A percentile compares a stretch with the other conserved stretches of the same genome.
Evolutionary conservation across 169 alveolate species (phyloP).

Genomic region (Cryptosporidium parvum): DNA sequence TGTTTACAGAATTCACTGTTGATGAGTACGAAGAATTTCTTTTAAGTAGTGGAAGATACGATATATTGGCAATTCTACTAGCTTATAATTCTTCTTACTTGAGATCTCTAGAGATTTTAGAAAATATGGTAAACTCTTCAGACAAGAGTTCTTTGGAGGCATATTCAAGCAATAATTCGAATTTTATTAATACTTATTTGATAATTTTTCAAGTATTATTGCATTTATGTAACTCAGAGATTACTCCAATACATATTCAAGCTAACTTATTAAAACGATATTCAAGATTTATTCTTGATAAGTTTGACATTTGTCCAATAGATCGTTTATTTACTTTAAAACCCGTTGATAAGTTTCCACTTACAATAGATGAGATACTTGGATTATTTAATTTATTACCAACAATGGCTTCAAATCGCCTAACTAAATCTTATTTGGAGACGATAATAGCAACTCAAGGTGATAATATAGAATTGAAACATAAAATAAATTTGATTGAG

Average conservation of each 20-base stretch:
- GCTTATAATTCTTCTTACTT: slow-evolving; percentile 45
- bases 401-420: slow-evolving; percentile 1
- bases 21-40: slow-evolving; percentile 62
- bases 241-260: slow-evolving; percentile 66
- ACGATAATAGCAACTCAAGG: slow-evolving; percentile 16
- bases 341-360: slow-evolving; percentile 57
- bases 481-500: slow-evolving; percentile 35
- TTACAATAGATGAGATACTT: slow-evolving; percentile 58
- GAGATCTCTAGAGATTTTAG: slow-evolving; percentile 51
- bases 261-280: slow-evolving; percentile 64
- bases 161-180: not conserved
- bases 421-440: slow-evolving; percentile 60
- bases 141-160: not conserved
- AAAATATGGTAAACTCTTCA: slow-evolving; percentile 28
- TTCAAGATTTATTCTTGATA: slow-evolving; percentile 57
- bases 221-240: slow-evolving; percentile 47
- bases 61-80: slow-evolving; percentile 31
- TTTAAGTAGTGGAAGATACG: slow-evolving; percentile 17
- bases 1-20: slow-evolving; percentile 26
- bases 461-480: slow-evolving; percentile 26
- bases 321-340: slow-evolving; percentile 50
- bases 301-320: slow-evolving; percentile 18
- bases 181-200: slow-evolving; percentile 27
- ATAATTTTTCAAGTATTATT: slow-evolving; percentile 28
- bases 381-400: slow-evolving; percentile 21